phyloP scores from a whole-genome alignment of 2,329 filamentous ascomycete genomes.

The Diaporthe amygdali region DNA sequence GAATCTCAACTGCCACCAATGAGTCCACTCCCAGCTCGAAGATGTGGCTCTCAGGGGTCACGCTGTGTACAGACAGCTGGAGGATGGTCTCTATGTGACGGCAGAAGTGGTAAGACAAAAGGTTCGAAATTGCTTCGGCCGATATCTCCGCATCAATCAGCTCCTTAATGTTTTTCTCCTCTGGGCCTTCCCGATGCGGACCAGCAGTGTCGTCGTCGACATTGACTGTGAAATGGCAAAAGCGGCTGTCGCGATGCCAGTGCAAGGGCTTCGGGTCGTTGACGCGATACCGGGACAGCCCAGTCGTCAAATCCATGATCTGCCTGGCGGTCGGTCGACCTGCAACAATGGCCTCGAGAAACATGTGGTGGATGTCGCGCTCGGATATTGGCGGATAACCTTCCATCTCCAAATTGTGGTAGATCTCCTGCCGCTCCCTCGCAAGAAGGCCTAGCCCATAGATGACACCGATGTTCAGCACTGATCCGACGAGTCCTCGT shows the following conservation, averaged over 20 bases:
- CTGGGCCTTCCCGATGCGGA: background rate
- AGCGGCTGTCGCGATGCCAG: constrained; percentile 51
- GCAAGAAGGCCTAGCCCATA: constrained; percentile 50
- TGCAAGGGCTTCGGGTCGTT: constrained; percentile 37
- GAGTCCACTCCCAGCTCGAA: constrained; percentile 47
- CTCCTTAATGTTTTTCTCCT: constrained; percentile 34
- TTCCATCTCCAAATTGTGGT: constrained; percentile 46
- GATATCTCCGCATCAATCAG: constrained; percentile 31
- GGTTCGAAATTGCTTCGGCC: constrained; percentile 29
- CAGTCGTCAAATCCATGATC: constrained; percentile 44
- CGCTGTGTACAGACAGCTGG: constrained; percentile 33
- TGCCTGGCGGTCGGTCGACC: constrained; percentile 38
- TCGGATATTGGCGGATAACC: constrained; percentile 55
- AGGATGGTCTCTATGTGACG: constrained; percentile 37
- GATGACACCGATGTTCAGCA: constrained; percentile 51
- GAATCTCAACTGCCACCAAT: constrained; percentile 46
- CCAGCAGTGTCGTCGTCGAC: constrained; percentile 23
- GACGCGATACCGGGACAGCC: constrained; percentile 43
- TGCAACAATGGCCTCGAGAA: constrained; percentile 54
- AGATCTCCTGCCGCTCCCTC: constrained; percentile 45
- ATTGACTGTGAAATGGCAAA: constrained; percentile 42
- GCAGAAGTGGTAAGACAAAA: constrained; percentile 36
- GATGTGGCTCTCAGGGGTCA: constrained; percentile 39
- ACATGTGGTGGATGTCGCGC: constrained; percentile 55
- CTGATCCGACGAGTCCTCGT: constrained; percentile 42